Percentiles rank a stretch among this genome's conserved stretches.
Evolutionary conservation across 1,284 basidiomycete genomes (phyloP).

Genomic region (Marasmius fiardii): DNA sequence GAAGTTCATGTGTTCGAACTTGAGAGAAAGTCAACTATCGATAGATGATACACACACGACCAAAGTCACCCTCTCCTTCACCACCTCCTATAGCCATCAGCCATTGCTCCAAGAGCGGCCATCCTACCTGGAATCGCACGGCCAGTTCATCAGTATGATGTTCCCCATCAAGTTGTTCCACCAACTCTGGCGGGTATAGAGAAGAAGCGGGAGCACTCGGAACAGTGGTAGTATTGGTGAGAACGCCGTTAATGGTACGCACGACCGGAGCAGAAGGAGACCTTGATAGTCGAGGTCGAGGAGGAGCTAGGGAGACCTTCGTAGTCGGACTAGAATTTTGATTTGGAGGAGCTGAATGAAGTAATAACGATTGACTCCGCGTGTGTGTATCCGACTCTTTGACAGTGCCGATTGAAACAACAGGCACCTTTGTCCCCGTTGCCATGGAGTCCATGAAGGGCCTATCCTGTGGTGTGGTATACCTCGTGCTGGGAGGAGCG

Average conservation of each 20-base stretch:
- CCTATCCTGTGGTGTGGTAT: constrained; percentile 18
- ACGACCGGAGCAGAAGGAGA: constrained; percentile 32
- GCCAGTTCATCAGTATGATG: constrained; percentile 92
- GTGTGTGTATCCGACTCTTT: constrained; percentile 16
- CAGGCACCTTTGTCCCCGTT: background rate
- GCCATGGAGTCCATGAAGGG: constrained; percentile 13
- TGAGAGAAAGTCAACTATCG: constrained; percentile 27
- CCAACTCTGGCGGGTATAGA: constrained; percentile 56
- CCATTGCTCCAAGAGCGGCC: constrained; percentile 81
- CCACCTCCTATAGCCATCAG: constrained; percentile 62
- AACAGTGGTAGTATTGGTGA: constrained; percentile 22
- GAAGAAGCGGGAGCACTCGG: constrained; percentile 8
- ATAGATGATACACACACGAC: constrained; percentile 42
- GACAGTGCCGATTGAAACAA: background rate
- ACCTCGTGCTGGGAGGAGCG: constrained; percentile 1
- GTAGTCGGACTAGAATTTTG: constrained; percentile 9
- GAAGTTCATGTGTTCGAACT: too few relatives aligned
- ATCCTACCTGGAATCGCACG: constrained; percentile 77
- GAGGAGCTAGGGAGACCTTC: constrained; percentile 18
- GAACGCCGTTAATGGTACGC: constrained; percentile 16
- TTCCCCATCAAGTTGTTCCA: constrained; percentile 74
- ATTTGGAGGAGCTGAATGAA: constrained; percentile 1
- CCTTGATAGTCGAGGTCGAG: constrained; percentile 44
- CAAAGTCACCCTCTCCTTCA: constrained; percentile 38
- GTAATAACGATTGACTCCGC: constrained; percentile 16